Percentiles rank a stretch among this genome's conserved stretches.
phyloP scores from a whole-genome alignment of 306 rosid genomes.

The Cicer pinnatifidum region DNA sequence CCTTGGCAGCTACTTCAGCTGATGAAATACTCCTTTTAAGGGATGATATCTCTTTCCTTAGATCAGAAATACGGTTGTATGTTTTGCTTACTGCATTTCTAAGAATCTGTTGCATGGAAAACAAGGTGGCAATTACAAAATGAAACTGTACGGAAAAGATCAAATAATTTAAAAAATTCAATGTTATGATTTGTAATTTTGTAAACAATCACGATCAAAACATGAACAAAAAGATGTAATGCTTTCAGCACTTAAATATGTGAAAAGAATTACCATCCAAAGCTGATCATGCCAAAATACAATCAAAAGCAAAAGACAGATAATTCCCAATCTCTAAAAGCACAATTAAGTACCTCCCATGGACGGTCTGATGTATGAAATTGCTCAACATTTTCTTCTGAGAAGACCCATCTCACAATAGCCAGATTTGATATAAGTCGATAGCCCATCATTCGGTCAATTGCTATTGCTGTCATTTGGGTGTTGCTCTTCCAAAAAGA shows the following conservation, averaged over 20 bases:
- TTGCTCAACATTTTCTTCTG: constrained; percentile 75
- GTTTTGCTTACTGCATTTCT: constrained; percentile 91
- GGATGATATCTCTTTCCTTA: constrained; percentile 83
- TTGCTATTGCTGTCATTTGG: constrained; percentile 90
- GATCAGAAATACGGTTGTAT: constrained; percentile 89
- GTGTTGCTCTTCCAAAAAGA: constrained; percentile 90
- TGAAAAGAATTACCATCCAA: constrained; percentile 19
- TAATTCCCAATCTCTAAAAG: constrained; percentile 18
- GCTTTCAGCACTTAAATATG: constrained; percentile 11
- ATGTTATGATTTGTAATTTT: not conserved
- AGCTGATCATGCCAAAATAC: constrained; percentile 19
- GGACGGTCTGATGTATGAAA: constrained; percentile 91
- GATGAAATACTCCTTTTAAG: constrained; percentile 63
- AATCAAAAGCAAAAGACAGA: constrained; percentile 24
- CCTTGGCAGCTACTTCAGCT: constrained; percentile 75
- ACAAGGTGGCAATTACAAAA: constrained; percentile 16
- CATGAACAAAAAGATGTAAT: not conserved
- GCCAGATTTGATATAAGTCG: constrained; percentile 92
- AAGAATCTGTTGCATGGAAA: constrained; percentile 61
- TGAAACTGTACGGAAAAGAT: constrained; percentile 4
- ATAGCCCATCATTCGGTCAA: constrained; percentile 99
- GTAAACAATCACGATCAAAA: constrained; percentile 5
- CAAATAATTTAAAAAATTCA: constrained; percentile 22
- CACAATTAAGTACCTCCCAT: constrained; percentile 79
- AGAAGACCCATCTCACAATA: constrained; percentile 94